phyloP scores from a whole-genome alignment of 1,139 yeast species.

The Hansenula sp. region DNA sequence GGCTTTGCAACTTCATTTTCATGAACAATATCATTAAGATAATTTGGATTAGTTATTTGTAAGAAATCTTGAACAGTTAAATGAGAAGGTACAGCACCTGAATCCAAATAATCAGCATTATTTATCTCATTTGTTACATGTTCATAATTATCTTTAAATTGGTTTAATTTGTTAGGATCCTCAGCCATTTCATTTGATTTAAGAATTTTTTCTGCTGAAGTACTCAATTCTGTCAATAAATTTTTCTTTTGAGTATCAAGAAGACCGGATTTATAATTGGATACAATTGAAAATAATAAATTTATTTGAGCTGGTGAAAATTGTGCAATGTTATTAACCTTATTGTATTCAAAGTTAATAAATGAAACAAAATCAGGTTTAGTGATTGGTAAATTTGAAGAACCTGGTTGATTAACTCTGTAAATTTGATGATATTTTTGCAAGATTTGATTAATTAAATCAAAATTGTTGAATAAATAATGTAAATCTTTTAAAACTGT shows the following conservation, averaged over 20 bases:
- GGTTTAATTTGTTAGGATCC: conserved; percentile 22
- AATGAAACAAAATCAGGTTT: conserved; percentile 31
- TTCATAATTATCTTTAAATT: conserved; percentile 28
- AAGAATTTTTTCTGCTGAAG: conserved; percentile 7
- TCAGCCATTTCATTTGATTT: neutral
- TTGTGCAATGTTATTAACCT: conserved; percentile 32
- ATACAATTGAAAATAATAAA: conserved; percentile 30
- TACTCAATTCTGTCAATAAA: conserved; percentile 4
- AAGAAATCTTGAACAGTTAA: conserved; percentile 37
- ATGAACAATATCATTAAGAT: conserved; percentile 58
- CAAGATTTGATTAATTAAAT: conserved; percentile 31
- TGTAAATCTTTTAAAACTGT: conserved; percentile 33
- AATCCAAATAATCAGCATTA: conserved; percentile 16
- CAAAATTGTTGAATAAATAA: conserved; percentile 33
- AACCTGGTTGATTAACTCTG: conserved; percentile 14
- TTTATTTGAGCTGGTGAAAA: conserved; percentile 36
- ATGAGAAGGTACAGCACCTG: conserved; percentile 7
- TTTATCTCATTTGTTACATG: conserved; percentile 27
- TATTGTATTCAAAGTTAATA: conserved; percentile 29
- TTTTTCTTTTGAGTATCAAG: conserved; percentile 6
- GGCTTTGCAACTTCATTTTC: conserved; percentile 30
- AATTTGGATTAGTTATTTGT: conserved; percentile 37
- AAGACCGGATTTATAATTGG: conserved; percentile 25
- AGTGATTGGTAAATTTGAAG: conserved; percentile 13
- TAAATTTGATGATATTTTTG: conserved; percentile 27